Conservation (phyloP, 768 basidiomycete genomes). For the Termitomyces sp. region DNA sequence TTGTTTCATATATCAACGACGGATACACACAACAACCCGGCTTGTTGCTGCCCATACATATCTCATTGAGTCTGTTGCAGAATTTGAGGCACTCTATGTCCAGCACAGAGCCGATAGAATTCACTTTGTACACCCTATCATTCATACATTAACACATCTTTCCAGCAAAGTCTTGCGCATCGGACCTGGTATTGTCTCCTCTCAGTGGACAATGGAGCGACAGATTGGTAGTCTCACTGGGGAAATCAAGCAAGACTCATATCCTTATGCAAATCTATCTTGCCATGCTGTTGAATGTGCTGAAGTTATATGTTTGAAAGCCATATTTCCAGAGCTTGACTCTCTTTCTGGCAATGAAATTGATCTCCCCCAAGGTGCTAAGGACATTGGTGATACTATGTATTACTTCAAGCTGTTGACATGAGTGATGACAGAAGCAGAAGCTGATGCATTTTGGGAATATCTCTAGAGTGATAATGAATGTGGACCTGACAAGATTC, state of each 20-base stretch:
- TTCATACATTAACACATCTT: not conserved
- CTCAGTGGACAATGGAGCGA: too few species aligned
- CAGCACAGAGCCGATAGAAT: too few species aligned
- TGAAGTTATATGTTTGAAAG: constrained; percentile 18
- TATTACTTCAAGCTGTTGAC: constrained; percentile 17
- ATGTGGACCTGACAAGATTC: constrained; percentile 4
- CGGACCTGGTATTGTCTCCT: too few species aligned
- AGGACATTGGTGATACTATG: too few species aligned
- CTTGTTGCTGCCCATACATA: too few species aligned
- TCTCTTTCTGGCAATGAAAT: not conserved
- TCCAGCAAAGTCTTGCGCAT: not conserved
- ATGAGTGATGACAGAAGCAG: too few species aligned
- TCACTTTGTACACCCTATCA: not conserved
- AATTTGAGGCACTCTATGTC: too few species aligned
- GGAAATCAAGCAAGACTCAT: constrained; percentile 14
- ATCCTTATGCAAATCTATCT: constrained; percentile 18
- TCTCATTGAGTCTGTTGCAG: too few species aligned
- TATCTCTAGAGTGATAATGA: not conserved
- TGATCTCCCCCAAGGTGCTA: too few species aligned
- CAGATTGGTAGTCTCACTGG: too few species aligned
- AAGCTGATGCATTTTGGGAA: not conserved
- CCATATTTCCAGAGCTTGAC: constrained; percentile 17
- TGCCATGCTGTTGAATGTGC: constrained; percentile 7
- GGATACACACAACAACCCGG: too few species aligned
- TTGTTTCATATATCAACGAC: too few species aligned